These are phyloP conservation scores for Plasmodium gonderi DNA, from an alignment of 169 alveolate genomes.

Conservation along the genomic window DNA sequence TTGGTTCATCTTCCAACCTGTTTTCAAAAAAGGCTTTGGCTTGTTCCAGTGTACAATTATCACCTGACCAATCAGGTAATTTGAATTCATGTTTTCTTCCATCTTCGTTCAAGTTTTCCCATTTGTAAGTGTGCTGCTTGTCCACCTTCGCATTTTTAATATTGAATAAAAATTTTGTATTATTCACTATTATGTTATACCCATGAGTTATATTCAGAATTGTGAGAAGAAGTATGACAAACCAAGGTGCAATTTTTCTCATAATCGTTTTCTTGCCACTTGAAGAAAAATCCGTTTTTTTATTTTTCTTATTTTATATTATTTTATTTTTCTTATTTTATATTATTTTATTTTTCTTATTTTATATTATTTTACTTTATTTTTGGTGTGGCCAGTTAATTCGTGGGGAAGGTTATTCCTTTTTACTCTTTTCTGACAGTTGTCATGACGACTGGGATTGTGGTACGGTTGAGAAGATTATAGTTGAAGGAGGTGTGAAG, in stretches of 20 bases:
- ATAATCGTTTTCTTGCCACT: slow-evolving; percentile 14
- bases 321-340: no score
- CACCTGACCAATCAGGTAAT: background rate
- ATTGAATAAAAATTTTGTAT: slow-evolving; percentile 24
- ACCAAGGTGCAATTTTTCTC: background rate
- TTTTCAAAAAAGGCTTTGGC: background rate
- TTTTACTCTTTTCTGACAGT: no score
- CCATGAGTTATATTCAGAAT: slow-evolving; percentile 27
- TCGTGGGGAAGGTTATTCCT: no score
- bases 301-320: no score
- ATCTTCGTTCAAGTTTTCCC: background rate
- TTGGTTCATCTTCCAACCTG: background rate
- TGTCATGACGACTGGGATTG: no score
- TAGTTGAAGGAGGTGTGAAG: no score
- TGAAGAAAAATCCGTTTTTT: background rate
- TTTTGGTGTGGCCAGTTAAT: no score
- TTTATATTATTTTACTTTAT: no score
- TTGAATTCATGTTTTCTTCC: background rate
- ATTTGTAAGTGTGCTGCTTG: background rate
- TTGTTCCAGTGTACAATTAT: background rate
- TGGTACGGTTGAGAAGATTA: no score
- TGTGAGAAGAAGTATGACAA: background rate
- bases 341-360: no score
- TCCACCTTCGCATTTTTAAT: background rate
- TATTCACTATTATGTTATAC: slow-evolving; percentile 31